Evolutionary conservation across 1,139 yeast species (phyloP).

Genomic region (Saccharomyces uvarum): DNA sequence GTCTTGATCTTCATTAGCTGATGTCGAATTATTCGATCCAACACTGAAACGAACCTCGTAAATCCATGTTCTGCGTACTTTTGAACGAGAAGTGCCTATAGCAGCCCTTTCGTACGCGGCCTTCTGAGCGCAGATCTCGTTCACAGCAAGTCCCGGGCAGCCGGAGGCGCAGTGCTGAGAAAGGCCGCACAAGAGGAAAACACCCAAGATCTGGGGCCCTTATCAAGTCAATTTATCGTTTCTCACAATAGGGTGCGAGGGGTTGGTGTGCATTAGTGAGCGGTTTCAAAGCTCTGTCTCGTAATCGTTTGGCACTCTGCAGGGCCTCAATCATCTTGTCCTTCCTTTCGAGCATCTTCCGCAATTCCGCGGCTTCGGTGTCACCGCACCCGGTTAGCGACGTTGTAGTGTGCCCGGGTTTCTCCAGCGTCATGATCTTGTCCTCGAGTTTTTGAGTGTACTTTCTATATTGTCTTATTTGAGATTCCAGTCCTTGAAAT

Average conservation of each 20-base stretch:
- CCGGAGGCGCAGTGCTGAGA: neutral
- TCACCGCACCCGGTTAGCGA: conserved; percentile 1
- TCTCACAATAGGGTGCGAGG: neutral
- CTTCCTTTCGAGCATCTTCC: conserved; percentile 55
- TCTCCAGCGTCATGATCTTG: conserved; percentile 8
- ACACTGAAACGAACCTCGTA: neutral
- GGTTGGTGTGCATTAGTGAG: neutral
- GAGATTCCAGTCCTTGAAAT: conserved; percentile 23
- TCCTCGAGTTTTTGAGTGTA: conserved; percentile 20
- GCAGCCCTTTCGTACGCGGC: neutral
- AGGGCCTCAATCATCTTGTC: conserved; percentile 74
- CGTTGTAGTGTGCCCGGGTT: conserved; percentile 1
- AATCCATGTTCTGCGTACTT: neutral
- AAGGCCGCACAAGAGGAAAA: neutral
- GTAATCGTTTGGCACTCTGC: conserved; percentile 48
- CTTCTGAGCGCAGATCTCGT: neutral
- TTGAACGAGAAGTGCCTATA: neutral
- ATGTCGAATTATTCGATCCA: neutral
- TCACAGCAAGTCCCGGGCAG: neutral
- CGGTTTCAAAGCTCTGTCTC: conserved; percentile 33
- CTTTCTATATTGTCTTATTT: conserved; percentile 17
- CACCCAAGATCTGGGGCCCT: neutral
- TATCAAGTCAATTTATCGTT: neutral
- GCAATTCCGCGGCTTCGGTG: conserved; percentile 49
- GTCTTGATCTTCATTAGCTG: neutral